Conservation (phyloP, 2,329 filamentous ascomycete species). For the Epichloe aotearoae region DNA sequence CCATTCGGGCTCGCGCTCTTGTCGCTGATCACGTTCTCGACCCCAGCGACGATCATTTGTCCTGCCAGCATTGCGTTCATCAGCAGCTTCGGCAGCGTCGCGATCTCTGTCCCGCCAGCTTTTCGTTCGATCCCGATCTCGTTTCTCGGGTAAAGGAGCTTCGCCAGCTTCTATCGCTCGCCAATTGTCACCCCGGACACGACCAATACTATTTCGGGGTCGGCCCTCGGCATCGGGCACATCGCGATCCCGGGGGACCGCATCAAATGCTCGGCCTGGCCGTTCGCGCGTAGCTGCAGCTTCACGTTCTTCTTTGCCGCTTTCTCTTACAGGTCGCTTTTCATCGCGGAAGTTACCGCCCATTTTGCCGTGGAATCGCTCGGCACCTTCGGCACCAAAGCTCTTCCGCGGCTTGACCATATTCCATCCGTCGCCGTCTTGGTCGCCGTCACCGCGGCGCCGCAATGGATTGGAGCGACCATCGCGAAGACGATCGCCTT, state of each 20-base stretch:
- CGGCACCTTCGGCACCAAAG: slow-evolving; percentile 57
- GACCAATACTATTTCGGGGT: slow-evolving; percentile 48
- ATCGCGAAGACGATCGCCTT: slow-evolving; percentile 38
- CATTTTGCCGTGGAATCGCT: slow-evolving; percentile 56
- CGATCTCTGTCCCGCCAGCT: slow-evolving; percentile 45
- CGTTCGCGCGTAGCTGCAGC: slow-evolving; percentile 33
- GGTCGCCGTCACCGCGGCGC: slow-evolving; percentile 41
- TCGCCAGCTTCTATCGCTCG: slow-evolving; percentile 42
- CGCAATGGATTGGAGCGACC: slow-evolving; percentile 32
- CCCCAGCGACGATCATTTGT: slow-evolving; percentile 39
- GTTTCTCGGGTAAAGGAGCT: slow-evolving; percentile 21
- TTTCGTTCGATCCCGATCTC: slow-evolving; percentile 44
- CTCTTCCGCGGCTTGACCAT: slow-evolving; percentile 62
- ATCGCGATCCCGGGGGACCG: slow-evolving; percentile 36
- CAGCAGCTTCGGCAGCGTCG: slow-evolving; percentile 24
- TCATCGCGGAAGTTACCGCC: slow-evolving; percentile 34
- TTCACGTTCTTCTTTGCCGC: slow-evolving; percentile 39
- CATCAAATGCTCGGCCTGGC: slow-evolving; percentile 35
- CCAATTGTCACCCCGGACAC: slow-evolving; percentile 64
- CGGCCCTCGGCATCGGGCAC: slow-evolving; percentile 39
- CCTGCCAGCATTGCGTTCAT: slow-evolving; percentile 45
- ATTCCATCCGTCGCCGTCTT: slow-evolving; percentile 61
- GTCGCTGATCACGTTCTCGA: slow-evolving; percentile 42
- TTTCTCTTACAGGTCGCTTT: slow-evolving; percentile 33
- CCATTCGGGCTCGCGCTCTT: slow-evolving; percentile 84